Base-by-base conservation (phyloP, 768 basidiomycete species). In the Pleurotus tuoliensis region DNA sequence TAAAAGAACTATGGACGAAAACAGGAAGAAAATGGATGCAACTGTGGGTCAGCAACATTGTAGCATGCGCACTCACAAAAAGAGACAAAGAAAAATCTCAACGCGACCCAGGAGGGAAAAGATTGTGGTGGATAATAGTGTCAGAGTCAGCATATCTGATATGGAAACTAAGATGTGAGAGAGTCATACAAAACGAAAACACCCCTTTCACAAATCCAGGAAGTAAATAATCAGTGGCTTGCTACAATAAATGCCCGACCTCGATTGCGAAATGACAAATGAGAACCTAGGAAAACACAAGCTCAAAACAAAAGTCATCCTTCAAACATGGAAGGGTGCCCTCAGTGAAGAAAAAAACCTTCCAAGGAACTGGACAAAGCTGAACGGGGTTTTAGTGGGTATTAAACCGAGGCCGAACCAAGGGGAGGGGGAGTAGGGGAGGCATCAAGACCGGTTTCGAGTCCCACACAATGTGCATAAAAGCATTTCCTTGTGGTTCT, bases 81-180 rank as follows among this genome's bases (percentile, higher is more conserved):
- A n/a, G 5, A 2, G 1, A 5, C 15, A 12, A 43, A 50, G 39
- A 39, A 4, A 12, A 59, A 3, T 60, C 45, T 0, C 57, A 57
- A 50, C 16, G 16, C 1, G 38, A 55, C 9, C 0, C 45, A 0
- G 60, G 58, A 2, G 56, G 56, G 2, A 40, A 16, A 4, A 22
- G 61, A 16, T 37, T 66, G 1, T 60, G 46, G 38, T 16, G 52
- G 1, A 66, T 63, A 7, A 38, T 66, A 0, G 47, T 66, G 12
- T 3, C 60, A 0, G 56, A 63, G 18, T 56, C 63, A 0, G 63
- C 63, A 2, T 50, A 64, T 18, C 37, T 64, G 6, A 61, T 64
- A 11, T 66, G 65, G 65, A 59, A 47, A 18, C 13, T 63, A 2
- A 18, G 65, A n/a, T 58, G 58, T 22, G 58, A 64, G 12, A 45